These are phyloP conservation scores for Moringa oleifera DNA, from an alignment of 345 rosid species.

Conservation along the genomic window DNA sequence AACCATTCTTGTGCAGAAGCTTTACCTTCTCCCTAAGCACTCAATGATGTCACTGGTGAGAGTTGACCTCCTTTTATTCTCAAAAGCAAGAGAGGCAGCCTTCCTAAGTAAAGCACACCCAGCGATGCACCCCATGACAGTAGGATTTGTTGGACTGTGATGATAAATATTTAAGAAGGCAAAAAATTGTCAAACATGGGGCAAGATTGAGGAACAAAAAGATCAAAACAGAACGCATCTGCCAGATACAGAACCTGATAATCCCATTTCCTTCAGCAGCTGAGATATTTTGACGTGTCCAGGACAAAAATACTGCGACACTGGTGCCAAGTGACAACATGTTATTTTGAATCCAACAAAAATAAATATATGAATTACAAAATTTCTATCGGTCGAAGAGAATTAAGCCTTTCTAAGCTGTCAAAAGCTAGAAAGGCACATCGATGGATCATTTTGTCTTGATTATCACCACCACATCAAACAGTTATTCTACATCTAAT, in stretches of 20 bases:
- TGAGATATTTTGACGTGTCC: constrained; percentile 54
- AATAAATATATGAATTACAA: background rate
- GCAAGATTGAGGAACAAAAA: background rate
- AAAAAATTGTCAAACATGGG: background rate
- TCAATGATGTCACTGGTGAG: constrained; percentile 79
- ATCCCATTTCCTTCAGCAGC: constrained; percentile 26
- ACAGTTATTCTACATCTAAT: too few relatives aligned
- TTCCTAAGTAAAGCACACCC: constrained; percentile 83
- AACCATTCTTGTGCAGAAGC: background rate
- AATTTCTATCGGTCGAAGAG: too few relatives aligned
- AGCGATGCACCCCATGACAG: constrained; percentile 80
- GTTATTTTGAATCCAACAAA: background rate
- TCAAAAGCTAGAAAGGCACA: too few relatives aligned
- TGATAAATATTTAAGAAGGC: background rate
- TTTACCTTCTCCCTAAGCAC: constrained; percentile 68
- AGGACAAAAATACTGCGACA: constrained; percentile 79
- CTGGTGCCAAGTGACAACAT: constrained; percentile 28
- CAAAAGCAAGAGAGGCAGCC: constrained; percentile 77
- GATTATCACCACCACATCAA: too few relatives aligned
- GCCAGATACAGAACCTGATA: constrained; percentile 33
- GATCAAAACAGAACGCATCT: constrained; percentile 1
- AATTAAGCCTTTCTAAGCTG: too few relatives aligned
- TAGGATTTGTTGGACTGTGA: constrained; percentile 51
- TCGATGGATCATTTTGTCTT: too few relatives aligned
- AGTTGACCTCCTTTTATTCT: constrained; percentile 64